phyloP scores from a whole-genome alignment of 2,329 filamentous ascomycete species.

The Phialophora verrucosa region DNA sequence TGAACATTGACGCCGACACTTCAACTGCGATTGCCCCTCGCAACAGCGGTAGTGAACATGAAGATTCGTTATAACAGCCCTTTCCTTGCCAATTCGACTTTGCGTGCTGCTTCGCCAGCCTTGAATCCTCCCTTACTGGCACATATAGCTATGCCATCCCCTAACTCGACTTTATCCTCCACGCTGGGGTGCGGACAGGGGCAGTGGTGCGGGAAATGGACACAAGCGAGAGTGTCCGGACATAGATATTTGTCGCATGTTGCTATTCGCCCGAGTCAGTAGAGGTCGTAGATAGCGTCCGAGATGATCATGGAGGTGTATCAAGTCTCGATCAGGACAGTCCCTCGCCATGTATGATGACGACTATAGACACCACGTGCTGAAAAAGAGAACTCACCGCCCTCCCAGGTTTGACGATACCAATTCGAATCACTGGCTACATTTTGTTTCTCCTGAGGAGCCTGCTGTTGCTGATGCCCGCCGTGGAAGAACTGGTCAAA shows the following conservation, averaged over 20 bases:
- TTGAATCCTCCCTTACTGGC: conserved; percentile 57
- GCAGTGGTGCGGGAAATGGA: conserved; percentile 96
- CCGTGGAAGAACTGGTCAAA: conserved; percentile 93
- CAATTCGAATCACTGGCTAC: conserved; percentile 81
- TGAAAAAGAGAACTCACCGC: conserved; percentile 28
- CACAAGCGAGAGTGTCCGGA: conserved; percentile 90
- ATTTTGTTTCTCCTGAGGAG: conserved; percentile 71
- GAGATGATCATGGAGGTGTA: not conserved
- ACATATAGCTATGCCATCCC: conserved; percentile 56
- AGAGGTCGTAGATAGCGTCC: not conserved
- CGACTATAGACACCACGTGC: not conserved
- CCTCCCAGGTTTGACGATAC: conserved; percentile 74
- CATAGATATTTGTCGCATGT: conserved; percentile 93
- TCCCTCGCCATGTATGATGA: not conserved
- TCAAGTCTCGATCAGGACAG: not conserved
- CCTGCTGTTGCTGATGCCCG: conserved; percentile 61
- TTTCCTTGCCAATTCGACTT: conserved; percentile 58
- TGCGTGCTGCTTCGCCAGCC: conserved; percentile 53
- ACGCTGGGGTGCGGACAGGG: conserved; percentile 81
- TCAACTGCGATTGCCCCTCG: no score
- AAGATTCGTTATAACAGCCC: conserved; percentile 49
- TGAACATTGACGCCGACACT: not conserved
- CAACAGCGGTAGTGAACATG: not conserved
- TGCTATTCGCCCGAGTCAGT: conserved; percentile 57
- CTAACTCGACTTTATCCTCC: conserved; percentile 76